phyloP scores from a whole-genome alignment of 164 flowering plant genomes.

The Akebia trifoliata region DNA sequence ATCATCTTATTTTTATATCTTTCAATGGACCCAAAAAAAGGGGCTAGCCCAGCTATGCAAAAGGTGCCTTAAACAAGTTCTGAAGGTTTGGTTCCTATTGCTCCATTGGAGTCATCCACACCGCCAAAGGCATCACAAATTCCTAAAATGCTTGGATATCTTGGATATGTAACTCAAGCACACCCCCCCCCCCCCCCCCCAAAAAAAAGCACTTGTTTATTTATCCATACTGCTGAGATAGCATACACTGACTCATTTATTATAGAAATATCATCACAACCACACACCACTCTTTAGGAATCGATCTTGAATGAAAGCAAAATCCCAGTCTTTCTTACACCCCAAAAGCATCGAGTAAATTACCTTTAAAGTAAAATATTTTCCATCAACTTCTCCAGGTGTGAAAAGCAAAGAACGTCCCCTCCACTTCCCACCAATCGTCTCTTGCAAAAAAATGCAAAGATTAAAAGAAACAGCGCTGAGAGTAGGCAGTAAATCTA shows the following conservation, averaged over 20 bases:
- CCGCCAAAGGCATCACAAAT: neutral
- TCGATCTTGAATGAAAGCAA: neutral
- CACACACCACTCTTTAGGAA: neutral
- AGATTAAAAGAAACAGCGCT: constrained; percentile 34
- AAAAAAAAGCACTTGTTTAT: neutral
- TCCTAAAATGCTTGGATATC: neutral
- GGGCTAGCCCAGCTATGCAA: neutral
- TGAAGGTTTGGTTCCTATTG: neutral
- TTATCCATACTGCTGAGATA: neutral
- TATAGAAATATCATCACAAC: neutral
- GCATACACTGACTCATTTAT: neutral
- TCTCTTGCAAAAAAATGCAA: constrained; percentile 71
- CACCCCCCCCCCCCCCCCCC: too few relatives aligned
- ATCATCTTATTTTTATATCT: too few relatives aligned
- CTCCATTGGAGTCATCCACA: neutral
- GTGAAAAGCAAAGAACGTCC: constrained; percentile 54
- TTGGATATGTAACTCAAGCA: too few relatives aligned
- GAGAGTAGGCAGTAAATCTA: neutral
- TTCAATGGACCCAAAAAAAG: neutral
- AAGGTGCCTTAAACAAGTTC: neutral
- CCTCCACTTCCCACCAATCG: constrained; percentile 58
- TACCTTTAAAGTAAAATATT: constrained; percentile 32
- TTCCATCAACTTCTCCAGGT: constrained; percentile 43
- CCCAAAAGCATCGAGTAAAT: constrained; percentile 14
- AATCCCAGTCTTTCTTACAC: constrained; percentile 4